phyloP scores from a whole-genome alignment of 768 basidiomycete species.

The Boletales sp. region DNA sequence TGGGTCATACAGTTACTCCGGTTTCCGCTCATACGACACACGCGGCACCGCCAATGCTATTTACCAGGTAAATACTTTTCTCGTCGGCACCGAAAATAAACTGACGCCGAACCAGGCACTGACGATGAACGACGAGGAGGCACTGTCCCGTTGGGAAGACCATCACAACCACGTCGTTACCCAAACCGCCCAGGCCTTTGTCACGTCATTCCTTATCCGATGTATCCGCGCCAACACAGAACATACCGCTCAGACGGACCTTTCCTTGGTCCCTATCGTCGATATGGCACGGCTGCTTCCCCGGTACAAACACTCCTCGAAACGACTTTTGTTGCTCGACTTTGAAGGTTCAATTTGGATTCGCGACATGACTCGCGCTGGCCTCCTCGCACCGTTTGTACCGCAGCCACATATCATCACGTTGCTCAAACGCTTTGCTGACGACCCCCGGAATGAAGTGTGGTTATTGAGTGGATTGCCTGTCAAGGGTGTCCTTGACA shows the following conservation, averaged over 20 bases:
- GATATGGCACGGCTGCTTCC: slow-evolving; percentile 55
- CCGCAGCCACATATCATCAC: slow-evolving; percentile 39
- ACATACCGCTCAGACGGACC: slow-evolving; percentile 39
- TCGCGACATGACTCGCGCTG: slow-evolving; percentile 48
- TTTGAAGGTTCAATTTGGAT: slow-evolving; percentile 80
- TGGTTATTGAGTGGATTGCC: slow-evolving; percentile 80
- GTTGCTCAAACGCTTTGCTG: slow-evolving; percentile 53
- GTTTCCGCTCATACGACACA: slow-evolving; percentile 82
- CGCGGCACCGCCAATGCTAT: slow-evolving; percentile 84
- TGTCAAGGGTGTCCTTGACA: slow-evolving; percentile 59
- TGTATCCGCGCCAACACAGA: slow-evolving; percentile 71
- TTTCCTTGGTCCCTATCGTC: slow-evolving; percentile 35
- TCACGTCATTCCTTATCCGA: slow-evolving; percentile 72
- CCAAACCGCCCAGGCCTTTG: slow-evolving; percentile 84
- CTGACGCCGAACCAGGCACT: slow-evolving; percentile 43
- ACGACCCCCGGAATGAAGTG: slow-evolving; percentile 68
- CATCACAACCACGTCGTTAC: slow-evolving; percentile 82
- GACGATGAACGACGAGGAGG: slow-evolving; percentile 75
- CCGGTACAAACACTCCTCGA: slow-evolving; percentile 60
- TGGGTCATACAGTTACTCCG: slow-evolving; percentile 81
- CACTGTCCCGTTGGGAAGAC: slow-evolving; percentile 76
- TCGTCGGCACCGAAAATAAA: neutral
- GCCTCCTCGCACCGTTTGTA: slow-evolving; percentile 40
- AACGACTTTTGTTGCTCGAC: slow-evolving; percentile 69
- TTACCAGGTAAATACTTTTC: slow-evolving; percentile 34